Evolutionary conservation across 768 basidiomycete species (phyloP).

Genomic region (Lepiota venenata): DNA sequence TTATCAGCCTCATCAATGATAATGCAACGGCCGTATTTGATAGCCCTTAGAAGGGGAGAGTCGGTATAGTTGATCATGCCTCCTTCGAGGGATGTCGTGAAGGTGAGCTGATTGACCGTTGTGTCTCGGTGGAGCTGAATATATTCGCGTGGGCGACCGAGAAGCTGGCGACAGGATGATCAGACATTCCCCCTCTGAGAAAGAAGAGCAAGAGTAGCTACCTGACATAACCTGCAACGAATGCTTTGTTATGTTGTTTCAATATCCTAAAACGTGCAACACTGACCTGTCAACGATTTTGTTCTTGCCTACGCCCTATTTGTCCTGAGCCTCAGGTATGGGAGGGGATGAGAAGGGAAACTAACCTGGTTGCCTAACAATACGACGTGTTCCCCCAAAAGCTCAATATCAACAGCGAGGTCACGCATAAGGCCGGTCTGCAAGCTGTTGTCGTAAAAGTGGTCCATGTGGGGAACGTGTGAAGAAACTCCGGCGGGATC

Average conservation of each 20-base stretch:
- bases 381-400: constrained; percentile 61
- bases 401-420: constrained; percentile 57
- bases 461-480: constrained; percentile 64
- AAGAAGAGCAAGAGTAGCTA: constrained; percentile 16
- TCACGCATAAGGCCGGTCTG: constrained; percentile 68
- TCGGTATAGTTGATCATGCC: constrained; percentile 60
- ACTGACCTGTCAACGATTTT: constrained; percentile 60
- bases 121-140: constrained; percentile 70
- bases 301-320: constrained; percentile 67
- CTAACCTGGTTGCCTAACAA: constrained; percentile 64
- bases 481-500: constrained; percentile 55
- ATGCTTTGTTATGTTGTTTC: not conserved
- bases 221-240: constrained; percentile 46
- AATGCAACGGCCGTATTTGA: constrained; percentile 58
- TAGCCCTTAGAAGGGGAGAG: constrained; percentile 64
- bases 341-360: not conserved
- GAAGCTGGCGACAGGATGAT: constrained; percentile 34
- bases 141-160: constrained; percentile 63
- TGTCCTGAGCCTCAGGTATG: not conserved
- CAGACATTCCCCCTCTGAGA: not conserved
- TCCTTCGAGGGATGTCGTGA: constrained; percentile 55
- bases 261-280: not conserved
- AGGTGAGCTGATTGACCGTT: constrained; percentile 70
- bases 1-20: constrained; percentile 74
- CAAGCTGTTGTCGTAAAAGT: constrained; percentile 68